phyloP scores from a whole-genome alignment of 805 yeast species.

The Metschnikowia hibisci region DNA sequence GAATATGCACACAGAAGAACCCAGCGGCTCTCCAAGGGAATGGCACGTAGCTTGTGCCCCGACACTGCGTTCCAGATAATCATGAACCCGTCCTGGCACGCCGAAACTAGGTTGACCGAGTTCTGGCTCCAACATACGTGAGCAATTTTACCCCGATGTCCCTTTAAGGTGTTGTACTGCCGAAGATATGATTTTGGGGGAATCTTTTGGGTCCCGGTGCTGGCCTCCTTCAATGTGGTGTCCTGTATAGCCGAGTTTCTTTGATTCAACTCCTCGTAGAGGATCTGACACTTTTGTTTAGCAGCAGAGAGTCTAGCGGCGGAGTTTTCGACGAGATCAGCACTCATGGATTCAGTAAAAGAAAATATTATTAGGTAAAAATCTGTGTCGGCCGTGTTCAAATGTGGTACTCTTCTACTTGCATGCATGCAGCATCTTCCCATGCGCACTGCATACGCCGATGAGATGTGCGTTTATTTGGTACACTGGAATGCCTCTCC shows the following conservation, averaged over 20 bases:
- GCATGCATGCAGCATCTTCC: background rate
- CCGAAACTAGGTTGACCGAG: conserved; percentile 58
- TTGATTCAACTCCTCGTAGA: conserved; percentile 48
- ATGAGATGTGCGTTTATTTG: conserved; percentile 2
- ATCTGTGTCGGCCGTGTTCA: background rate
- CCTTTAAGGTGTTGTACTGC: conserved; percentile 41
- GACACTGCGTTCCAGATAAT: conserved; percentile 78
- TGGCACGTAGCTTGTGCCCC: conserved; percentile 66
- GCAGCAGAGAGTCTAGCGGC: conserved; percentile 8
- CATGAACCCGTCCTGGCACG: conserved; percentile 84
- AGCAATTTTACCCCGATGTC: conserved; percentile 73
- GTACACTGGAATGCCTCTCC: background rate
- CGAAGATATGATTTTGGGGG: conserved; percentile 26
- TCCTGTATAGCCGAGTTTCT: conserved; percentile 43
- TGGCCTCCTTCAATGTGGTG: conserved; percentile 41
- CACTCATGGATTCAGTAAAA: background rate
- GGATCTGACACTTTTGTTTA: conserved; percentile 21
- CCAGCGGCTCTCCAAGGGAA: conserved; percentile 74
- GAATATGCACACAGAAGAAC: conserved; percentile 72
- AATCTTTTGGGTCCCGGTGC: conserved; percentile 28
- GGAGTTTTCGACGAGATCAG: background rate
- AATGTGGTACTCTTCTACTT: conserved; percentile 8
- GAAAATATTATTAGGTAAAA: background rate
- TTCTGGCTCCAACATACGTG: conserved; percentile 66
- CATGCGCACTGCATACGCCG: conserved; percentile 1